Percentiles rank a stretch among this genome's conserved stretches.
These are phyloP conservation scores for Neurospora sp. DNA, from an alignment of 495 filamentous ascomycete genomes.

Conservation along the genomic window DNA sequence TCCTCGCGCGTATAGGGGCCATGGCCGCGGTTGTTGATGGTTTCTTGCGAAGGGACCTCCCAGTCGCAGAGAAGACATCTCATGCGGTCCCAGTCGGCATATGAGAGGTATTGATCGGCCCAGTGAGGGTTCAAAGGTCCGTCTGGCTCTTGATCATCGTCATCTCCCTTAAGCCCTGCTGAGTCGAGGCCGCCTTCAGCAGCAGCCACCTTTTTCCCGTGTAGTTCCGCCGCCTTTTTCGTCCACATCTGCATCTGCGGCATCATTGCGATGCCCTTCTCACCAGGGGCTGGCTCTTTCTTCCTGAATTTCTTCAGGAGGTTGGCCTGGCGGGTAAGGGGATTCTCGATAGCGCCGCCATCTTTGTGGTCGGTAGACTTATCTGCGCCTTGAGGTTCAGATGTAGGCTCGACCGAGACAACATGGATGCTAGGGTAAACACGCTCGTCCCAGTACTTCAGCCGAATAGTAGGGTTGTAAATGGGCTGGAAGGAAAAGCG, in stretches of 20 bases:
- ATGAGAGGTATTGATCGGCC: constrained; percentile 20
- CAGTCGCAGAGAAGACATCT: constrained; percentile 24
- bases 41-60: constrained; percentile 13
- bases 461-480: constrained; percentile 54
- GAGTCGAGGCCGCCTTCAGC: neutral
- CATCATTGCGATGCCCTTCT: constrained; percentile 47
- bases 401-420: constrained; percentile 38
- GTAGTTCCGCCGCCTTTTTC: constrained; percentile 75
- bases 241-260: constrained; percentile 81
- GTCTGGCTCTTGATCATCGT: constrained; percentile 11
- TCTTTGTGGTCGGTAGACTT: constrained; percentile 24
- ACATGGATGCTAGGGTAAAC: constrained; percentile 61
- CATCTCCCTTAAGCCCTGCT: neutral
- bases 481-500: constrained; percentile 64
- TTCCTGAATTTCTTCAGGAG: constrained; percentile 37
- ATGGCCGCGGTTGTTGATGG: constrained; percentile 10
- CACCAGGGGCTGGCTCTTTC: constrained; percentile 42
- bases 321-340: constrained; percentile 24
- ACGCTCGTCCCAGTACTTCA: constrained; percentile 80
- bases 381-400: constrained; percentile 25
- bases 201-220: constrained; percentile 36
- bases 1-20: constrained; percentile 16
- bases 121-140: constrained; percentile 12
- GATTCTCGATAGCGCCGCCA: constrained; percentile 4
- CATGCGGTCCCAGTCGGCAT: constrained; percentile 25